Conservation (phyloP, 768 basidiomycete species). For the Boletus tomentosulus region DNA sequence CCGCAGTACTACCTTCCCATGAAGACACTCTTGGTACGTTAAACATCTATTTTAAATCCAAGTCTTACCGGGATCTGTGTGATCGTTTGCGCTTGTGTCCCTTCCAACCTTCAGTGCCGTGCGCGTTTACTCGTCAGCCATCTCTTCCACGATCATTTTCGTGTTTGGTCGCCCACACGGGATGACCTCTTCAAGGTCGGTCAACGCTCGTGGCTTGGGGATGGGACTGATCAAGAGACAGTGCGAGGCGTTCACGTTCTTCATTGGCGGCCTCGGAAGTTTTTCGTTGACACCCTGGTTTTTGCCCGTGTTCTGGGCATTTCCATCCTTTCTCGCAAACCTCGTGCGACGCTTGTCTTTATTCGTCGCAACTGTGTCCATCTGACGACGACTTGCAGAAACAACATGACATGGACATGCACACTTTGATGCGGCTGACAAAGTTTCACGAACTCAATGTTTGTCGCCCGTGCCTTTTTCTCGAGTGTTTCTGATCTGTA, state of each 20-base stretch:
- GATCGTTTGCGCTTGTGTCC: too few relatives aligned
- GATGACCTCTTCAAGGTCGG: constrained; percentile 54
- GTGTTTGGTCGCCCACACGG: constrained; percentile 37
- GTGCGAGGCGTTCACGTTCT: constrained; percentile 67
- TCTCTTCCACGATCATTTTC: neutral
- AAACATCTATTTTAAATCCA: too few relatives aligned
- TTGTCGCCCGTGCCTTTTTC: constrained; percentile 22
- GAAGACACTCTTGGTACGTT: too few relatives aligned
- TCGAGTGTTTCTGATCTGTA: neutral
- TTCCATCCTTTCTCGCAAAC: constrained; percentile 59
- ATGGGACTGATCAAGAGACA: constrained; percentile 27
- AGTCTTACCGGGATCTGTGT: too few relatives aligned
- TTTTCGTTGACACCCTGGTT: constrained; percentile 72
- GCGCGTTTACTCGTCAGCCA: neutral
- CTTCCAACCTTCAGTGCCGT: too few relatives aligned
- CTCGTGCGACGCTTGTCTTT: constrained; percentile 47
- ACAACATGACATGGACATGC: constrained; percentile 56
- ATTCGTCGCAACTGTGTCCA: too few relatives aligned
- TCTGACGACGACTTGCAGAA: constrained; percentile 46
- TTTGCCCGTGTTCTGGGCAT: constrained; percentile 65
- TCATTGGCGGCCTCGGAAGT: constrained; percentile 67
- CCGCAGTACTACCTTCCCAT: too few relatives aligned
- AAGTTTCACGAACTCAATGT: constrained; percentile 85
- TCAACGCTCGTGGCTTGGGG: neutral
- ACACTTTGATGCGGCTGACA: constrained; percentile 65